A percentile compares a stretch with the other conserved stretches of the same genome.
phyloP scores from a whole-genome alignment of 257 asterid genomes.

The Scutellaria galericulata region DNA sequence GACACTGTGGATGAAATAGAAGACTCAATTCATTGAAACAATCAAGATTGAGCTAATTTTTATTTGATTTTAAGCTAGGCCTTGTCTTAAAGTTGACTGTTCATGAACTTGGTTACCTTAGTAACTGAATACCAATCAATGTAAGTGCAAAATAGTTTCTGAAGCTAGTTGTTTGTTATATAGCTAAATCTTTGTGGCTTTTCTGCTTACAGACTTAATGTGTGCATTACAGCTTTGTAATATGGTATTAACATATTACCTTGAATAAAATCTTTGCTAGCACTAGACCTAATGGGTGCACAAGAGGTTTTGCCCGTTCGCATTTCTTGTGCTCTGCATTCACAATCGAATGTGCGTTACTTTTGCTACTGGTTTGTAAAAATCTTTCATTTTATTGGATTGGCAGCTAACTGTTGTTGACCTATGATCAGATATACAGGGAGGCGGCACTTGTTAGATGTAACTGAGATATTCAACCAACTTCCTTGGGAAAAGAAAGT shows the following conservation, averaged over 20 bases:
- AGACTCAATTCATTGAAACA: background rate
- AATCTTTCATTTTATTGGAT: slow-evolving; percentile 4
- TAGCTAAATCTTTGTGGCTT: background rate
- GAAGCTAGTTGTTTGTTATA: slow-evolving; percentile 21
- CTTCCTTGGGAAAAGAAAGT: slow-evolving; percentile 72
- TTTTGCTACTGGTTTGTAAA: slow-evolving; percentile 16
- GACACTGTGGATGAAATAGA: slow-evolving; percentile 11
- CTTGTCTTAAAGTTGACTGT: background rate
- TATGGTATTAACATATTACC: too few species aligned
- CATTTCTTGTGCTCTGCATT: background rate
- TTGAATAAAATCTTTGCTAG: background rate
- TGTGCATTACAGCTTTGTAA: background rate
- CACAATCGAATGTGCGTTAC: slow-evolving; percentile 9
- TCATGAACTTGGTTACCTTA: slow-evolving; percentile 13
- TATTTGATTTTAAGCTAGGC: slow-evolving; percentile 13
- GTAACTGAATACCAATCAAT: background rate
- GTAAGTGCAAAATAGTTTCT: slow-evolving; percentile 1
- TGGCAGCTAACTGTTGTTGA: slow-evolving; percentile 31
- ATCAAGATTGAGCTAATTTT: slow-evolving; percentile 1
- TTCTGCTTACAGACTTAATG: background rate
- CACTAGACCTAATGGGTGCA: background rate
- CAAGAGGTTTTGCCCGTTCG: background rate
- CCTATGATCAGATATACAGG: slow-evolving; percentile 54
- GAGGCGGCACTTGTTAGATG: slow-evolving; percentile 68
- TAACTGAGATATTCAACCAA: slow-evolving; percentile 89